Base-by-base conservation (phyloP, 768 basidiomycete genomes). In the Amanita exitialis region DNA sequence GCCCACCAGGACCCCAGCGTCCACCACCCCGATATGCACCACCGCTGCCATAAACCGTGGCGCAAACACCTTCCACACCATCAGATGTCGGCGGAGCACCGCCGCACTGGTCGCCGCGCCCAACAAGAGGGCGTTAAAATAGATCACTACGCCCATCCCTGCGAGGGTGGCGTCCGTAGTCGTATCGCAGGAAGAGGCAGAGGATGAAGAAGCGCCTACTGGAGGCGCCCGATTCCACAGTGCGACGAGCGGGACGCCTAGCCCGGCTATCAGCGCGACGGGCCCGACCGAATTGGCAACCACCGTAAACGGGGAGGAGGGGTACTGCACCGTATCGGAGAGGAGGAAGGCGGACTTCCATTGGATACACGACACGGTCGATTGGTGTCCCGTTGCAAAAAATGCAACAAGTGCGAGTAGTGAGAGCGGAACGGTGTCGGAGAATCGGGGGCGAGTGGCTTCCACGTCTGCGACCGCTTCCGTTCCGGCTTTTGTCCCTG, bases 1-100 rank as follows among this genome's bases (percentile, higher is more conserved):
- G 0, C 82, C 87, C 12, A 86, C 27, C 46, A 91, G 48, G 16
- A 86, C 66, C 0, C 73, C 84, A 0, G 83, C 32, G 66, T 98
- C 95, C 2, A 90, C 79, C 1, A 77, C 77, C 3, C 90, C 37
- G 32, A 95, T 63, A 25, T 76, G 75, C 3, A 80, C 59, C 0
- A 78, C 90, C 0, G 77, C 87, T 13, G 78, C 62, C 84, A 97
- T 94, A 62, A 94, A 96, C 55, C 95, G 69, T 55, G 96, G 96
- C 34, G 94, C 95, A 60, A 97, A 99, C 3, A 98, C 84, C 68
- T 98, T 97, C 96, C 96, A 99, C 20, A 97, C 93, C 93, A 96
- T 96, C 56, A 96, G 64, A 63, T 97, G 93, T 41, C 92, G 64
- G 56, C 92, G 67, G 47, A 94, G 66, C 58, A 82, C 77, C 6